Base-by-base conservation (phyloP, 352 stramenopile species). In the Globisporangium spinosum region DNA sequence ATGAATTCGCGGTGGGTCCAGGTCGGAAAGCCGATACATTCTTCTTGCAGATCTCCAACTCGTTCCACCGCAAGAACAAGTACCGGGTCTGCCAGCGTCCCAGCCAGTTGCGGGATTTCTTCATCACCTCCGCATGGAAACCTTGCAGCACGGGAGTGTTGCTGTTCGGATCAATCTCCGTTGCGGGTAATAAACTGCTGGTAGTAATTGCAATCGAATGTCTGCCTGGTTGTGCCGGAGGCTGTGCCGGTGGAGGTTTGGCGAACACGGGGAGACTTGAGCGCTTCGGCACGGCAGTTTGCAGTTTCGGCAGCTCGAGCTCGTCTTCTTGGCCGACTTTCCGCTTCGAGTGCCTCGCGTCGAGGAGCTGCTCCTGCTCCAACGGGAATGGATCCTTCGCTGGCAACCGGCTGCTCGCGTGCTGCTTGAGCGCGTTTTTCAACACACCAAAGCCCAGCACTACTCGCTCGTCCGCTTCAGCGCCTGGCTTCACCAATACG, bases 31-130 rank as follows among this genome's bases (percentile, higher is more conserved):
- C 69, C 17, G 73, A 70, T 0, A 63, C 2, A 29, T 67, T 70
- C 40, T 69, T 75, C 43, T 80, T 88, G 64, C 75, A 71, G 60
- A 91, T 80, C 65, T 91, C 78, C 43, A 91, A 64, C 25, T 80
- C 69, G 29, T 77, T 75, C 77, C 80, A 90, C 13, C 78, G 78
- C 6, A 91, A 62, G 17, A 81, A 64, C 49, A 90, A 32, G 9
- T 79, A 74, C 0, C 80, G 72, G 12, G 74, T 72, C 22, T 81
- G 77, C 82, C 84, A 89, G 2, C 83, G 73, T 23, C 78, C 80
- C 29, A 90, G 71, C 83, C 83, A 92, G 63, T 79, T 85, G 23
- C 85, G 77, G 38, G 77, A 88, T 35, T 89, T 90, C 69, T 90
- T 89, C 32, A 83, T 45, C 29, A 92, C 79, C 20, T 92, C 77